Percentiles rank a stretch among this genome's conserved stretches.
These are phyloP conservation scores for Jamesozyma piceae DNA, from an alignment of 805 yeast species.

Conservation along the genomic window DNA sequence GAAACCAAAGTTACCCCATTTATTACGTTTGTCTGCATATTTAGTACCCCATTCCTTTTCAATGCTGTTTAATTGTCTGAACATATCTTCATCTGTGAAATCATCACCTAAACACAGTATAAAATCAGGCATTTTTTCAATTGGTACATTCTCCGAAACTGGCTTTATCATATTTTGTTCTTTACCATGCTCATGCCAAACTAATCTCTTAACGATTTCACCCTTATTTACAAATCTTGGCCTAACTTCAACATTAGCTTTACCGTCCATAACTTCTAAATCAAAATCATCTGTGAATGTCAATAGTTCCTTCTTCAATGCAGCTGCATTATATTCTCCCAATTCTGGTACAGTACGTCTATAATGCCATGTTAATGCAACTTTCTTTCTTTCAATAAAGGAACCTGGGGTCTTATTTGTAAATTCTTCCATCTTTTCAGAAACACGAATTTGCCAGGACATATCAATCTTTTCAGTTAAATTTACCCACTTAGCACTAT, in stretches of 20 bases:
- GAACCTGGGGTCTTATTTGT: conserved; percentile 91
- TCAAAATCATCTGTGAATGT: conserved; percentile 60
- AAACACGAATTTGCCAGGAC: conserved; percentile 89
- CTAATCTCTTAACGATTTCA: conserved; percentile 79
- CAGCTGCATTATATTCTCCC: conserved; percentile 77
- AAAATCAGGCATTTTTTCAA: conserved; percentile 64
- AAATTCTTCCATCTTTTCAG: conserved; percentile 58
- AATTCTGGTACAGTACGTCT: conserved; percentile 89
- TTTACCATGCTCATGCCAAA: conserved; percentile 52
- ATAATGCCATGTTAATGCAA: conserved; percentile 97
- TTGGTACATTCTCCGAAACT: conserved; percentile 27
- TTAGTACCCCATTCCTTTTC: conserved; percentile 37
- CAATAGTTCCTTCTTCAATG: conserved; percentile 56
- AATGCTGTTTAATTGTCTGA: conserved; percentile 58
- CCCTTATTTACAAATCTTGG: conserved; percentile 94
- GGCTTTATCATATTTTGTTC: conserved; percentile 36
- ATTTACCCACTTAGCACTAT: conserved; percentile 64
- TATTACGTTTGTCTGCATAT: conserved; percentile 34
- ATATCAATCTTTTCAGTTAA: conserved; percentile 75
- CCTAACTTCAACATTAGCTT: conserved; percentile 95
- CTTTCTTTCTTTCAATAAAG: conserved; percentile 75
- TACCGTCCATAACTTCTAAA: conserved; percentile 93
- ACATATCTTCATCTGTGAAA: conserved; percentile 97
- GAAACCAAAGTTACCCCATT: conserved; percentile 50
- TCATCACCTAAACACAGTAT: conserved; percentile 91